Evolutionary conservation across 441 rosid genomes (phyloP).

Genomic region (Gossypium armourianum): DNA sequence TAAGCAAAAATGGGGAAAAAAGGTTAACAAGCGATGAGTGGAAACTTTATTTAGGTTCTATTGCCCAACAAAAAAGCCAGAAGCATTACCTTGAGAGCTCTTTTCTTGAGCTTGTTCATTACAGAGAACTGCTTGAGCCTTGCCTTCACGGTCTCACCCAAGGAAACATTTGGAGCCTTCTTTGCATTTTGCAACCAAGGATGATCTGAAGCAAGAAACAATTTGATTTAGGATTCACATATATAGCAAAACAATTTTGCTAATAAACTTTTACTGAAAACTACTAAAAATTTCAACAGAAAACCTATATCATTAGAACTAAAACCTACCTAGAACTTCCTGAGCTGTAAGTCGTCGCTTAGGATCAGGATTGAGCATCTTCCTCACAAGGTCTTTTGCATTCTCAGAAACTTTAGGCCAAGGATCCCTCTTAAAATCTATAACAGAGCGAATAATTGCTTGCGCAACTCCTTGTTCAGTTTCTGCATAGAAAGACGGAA

Average conservation of each 20-base stretch:
- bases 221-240: neutral
- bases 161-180: slow-evolving; percentile 60
- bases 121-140: slow-evolving; percentile 67
- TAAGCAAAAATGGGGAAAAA: neutral
- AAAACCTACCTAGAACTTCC: slow-evolving; percentile 49
- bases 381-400: slow-evolving; percentile 56
- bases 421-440: slow-evolving; percentile 66
- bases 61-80: neutral
- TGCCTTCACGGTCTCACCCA: slow-evolving; percentile 67
- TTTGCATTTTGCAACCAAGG: slow-evolving; percentile 66
- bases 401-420: slow-evolving; percentile 64
- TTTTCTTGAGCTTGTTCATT: slow-evolving; percentile 72
- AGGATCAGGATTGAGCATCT: slow-evolving; percentile 67
- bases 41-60: neutral
- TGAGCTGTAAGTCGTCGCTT: slow-evolving; percentile 56
- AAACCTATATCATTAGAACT: neutral
- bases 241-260: neutral
- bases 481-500: slow-evolving; percentile 29
- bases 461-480: slow-evolving; percentile 73
- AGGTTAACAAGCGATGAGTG: neutral
- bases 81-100: slow-evolving; percentile 58
- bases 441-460: slow-evolving; percentile 46
- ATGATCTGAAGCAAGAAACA: slow-evolving; percentile 37
- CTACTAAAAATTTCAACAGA: neutral
- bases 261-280: neutral